Conservation (phyloP, 192 early-diverging fungal species). For the Gryganskiella cystojenkinii region DNA sequence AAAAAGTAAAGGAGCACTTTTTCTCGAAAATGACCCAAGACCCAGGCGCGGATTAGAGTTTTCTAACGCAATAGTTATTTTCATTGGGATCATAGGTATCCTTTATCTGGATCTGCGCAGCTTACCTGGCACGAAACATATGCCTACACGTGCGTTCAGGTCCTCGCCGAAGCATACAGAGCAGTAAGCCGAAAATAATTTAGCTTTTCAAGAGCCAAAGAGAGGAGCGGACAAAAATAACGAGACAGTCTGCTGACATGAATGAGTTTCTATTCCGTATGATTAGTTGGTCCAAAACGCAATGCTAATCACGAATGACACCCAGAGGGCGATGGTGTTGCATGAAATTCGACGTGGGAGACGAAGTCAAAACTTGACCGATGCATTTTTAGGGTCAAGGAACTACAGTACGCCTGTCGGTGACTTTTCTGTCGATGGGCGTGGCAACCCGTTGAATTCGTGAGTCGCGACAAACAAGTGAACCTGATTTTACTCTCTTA, state of each 20-base stretch:
- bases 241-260: no score
- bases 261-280: no score
- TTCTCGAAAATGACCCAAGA: no score
- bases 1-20: slow-evolving; percentile 17
- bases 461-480: no score
- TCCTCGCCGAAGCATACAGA: slow-evolving; percentile 25
- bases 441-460: slow-evolving; percentile 2
- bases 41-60: no score
- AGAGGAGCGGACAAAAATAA: no score
- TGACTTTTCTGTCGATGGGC: slow-evolving; percentile 3
- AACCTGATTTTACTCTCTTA: background rate
- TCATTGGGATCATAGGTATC: slow-evolving; percentile 16
- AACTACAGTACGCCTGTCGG: slow-evolving; percentile 23
- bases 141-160: slow-evolving; percentile 34
- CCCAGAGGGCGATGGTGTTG: background rate
- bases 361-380: slow-evolving; percentile 17
- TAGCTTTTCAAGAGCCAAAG: no score
- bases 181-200: no score
- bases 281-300: slow-evolving; percentile 24
- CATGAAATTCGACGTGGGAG: slow-evolving; percentile 13
- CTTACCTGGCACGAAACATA: slow-evolving; percentile 47
- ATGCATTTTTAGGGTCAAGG: slow-evolving; percentile 1
- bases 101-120: slow-evolving; percentile 7
- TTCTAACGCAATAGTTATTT: background rate
- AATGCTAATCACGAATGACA: background rate